Evolutionary conservation across 1,284 basidiomycete species (phyloP).

Genomic region (Calocybe gambosa): DNA sequence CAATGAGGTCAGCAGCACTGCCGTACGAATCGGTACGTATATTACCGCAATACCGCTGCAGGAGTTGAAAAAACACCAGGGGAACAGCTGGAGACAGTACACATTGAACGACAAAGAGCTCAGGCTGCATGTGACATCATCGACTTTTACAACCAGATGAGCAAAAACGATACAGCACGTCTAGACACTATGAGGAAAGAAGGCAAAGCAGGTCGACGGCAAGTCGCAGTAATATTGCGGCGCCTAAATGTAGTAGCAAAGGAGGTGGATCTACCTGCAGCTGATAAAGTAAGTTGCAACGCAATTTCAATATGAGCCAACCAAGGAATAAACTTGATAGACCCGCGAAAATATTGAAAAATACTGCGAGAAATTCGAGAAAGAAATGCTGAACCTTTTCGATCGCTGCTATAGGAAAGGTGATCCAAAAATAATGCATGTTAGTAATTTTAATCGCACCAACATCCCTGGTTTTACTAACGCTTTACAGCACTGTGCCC

Average conservation of each 20-base stretch:
- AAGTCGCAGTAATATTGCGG: conserved; percentile 87
- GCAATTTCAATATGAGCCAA: neutral
- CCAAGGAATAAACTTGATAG: conserved; percentile 29
- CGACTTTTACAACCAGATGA: conserved; percentile 91
- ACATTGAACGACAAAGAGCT: conserved; percentile 87
- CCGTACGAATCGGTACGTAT: conserved; percentile 82
- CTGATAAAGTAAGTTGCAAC: conserved; percentile 56
- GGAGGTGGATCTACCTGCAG: conserved; percentile 82
- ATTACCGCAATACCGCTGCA: neutral
- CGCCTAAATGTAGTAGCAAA: conserved; percentile 85
- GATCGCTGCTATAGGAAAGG: conserved; percentile 93
- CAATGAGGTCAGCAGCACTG: conserved; percentile 91
- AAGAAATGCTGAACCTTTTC: conserved; percentile 95
- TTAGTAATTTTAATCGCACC: conserved; percentile 25
- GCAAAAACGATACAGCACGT: conserved; percentile 75
- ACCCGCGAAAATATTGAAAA: conserved; percentile 87
- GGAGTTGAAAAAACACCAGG: conserved; percentile 41
- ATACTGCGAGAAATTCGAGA: conserved; percentile 98
- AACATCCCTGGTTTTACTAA: neutral
- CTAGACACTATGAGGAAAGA: conserved; percentile 83
- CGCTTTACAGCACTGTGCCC: conserved; percentile 82
- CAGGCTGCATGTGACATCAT: conserved; percentile 95
- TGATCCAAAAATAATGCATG: conserved; percentile 99
- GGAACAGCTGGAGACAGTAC: conserved; percentile 93
- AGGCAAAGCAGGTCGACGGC: conserved; percentile 80